Evolutionary conservation across 1,284 basidiomycete species (phyloP).

Genomic region (Sphagnurus paluster): DNA sequence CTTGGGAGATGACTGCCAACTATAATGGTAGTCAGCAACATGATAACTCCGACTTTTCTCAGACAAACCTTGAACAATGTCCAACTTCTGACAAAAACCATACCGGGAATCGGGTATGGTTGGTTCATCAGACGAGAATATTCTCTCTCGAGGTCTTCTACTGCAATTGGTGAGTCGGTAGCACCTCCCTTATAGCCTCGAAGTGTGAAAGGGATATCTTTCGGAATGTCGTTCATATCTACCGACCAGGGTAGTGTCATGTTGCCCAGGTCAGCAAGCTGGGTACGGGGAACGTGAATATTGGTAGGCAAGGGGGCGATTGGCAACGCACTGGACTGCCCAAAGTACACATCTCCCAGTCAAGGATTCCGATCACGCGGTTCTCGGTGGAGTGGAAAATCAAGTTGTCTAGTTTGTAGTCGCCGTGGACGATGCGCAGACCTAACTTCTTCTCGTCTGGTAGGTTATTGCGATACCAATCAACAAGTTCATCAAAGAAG

Average conservation of each 20-base stretch:
- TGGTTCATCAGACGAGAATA: conserved; percentile 66
- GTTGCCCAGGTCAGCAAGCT: conserved; percentile 94
- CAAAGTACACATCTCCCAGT: conserved; percentile 96
- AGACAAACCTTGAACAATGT: conserved; percentile 79
- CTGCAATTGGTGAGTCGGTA: conserved; percentile 59
- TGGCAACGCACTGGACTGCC: conserved; percentile 69
- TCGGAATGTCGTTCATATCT: conserved; percentile 43
- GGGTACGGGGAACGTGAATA: conserved; percentile 4
- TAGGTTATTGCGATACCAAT: conserved; percentile 76
- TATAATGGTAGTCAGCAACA: conserved; percentile 29
- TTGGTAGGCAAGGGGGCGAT: neutral
- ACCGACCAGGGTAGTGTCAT: conserved; percentile 85
- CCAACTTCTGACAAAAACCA: conserved; percentile 84
- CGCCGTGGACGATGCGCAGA: conserved; percentile 87
- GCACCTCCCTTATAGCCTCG: conserved; percentile 66
- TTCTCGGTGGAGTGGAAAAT: conserved; percentile 94
- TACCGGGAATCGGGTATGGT: conserved; percentile 72
- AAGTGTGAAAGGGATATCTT: conserved; percentile 26
- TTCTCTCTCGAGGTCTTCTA: conserved; percentile 74
- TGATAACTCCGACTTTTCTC: neutral
- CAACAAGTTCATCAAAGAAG: conserved; percentile 68
- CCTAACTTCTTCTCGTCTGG: conserved; percentile 75
- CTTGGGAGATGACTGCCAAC: conserved; percentile 88
- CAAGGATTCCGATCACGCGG: conserved; percentile 89
- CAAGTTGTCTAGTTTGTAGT: conserved; percentile 96